Base-by-base conservation (phyloP, 768 basidiomycete species). In the Mycena leptocephala region DNA sequence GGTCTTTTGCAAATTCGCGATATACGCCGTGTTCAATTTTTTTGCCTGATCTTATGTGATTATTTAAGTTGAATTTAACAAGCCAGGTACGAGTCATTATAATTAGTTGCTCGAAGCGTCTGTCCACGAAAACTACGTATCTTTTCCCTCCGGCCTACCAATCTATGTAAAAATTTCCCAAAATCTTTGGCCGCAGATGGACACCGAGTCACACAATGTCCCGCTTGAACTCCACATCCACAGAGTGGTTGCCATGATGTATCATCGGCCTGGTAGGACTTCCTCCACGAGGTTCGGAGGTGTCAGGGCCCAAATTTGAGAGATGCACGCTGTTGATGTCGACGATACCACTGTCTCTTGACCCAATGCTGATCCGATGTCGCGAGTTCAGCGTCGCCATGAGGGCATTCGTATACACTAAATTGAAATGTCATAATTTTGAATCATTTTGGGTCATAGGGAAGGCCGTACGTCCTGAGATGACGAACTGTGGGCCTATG, bases 381-480 rank as follows among this genome's bases (percentile, higher is more conserved):
- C 66, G 66, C n/a, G 66, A 68, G 53, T 68, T 68, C 37, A 68
- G 53, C 51, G 66, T 35, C 26, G 66, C 37, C 53, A 68, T 18
- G 18, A 68, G 53, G n/a, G 66, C 66, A 14, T 55, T 56, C 24
- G 66, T 68, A 22, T 68, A 68, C 24, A 68, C 66, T 68, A 22
- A 37, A 51, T 55, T 48, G 4, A 43, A 66, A 24, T n/a, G 1
- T 24, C n/a, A 51, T 58, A 18, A 55, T 56, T 18, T 55, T 18
- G 18, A 24, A 28, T 53, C 24, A 33, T 37, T 32, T 16, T 32
- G 32, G 32, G 5, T 2, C 8, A 37, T 55, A 16, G 22, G n/a
- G 8, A 35, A 5, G 26, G 35, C 39, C 66, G 14, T 68, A 68
- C 66, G 37, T 28, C 66, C 66, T 1, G 66, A 37, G 37, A 56